phyloP scores from a whole-genome alignment of 306 rosid genomes.

The Calophaca sinica region DNA sequence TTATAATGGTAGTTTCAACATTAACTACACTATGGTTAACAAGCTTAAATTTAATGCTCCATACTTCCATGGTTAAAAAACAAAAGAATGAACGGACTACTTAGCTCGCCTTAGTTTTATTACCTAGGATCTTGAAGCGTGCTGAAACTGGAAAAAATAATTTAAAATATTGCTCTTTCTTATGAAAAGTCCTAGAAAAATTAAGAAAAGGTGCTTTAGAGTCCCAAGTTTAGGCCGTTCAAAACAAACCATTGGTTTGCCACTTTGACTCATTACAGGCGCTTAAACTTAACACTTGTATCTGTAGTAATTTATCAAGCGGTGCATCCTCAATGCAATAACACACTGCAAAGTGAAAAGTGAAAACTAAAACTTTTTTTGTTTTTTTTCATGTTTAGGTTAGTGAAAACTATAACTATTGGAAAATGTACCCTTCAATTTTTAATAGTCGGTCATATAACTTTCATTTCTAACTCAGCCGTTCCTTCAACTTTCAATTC shows the following conservation, averaged over 20 bases:
- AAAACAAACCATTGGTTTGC: neutral
- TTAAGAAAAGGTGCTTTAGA: neutral
- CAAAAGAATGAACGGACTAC: neutral
- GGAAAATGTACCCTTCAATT: neutral
- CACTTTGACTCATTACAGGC: too few species aligned
- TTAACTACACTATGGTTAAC: neutral
- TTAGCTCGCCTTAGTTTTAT: neutral
- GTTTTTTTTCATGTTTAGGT: too few species aligned
- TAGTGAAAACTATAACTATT: neutral
- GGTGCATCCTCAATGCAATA: neutral
- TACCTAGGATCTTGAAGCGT: neutral
- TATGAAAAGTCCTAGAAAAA: neutral
- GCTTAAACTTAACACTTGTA: neutral
- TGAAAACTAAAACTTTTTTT: too few species aligned
- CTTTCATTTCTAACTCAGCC: neutral
- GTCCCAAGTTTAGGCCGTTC: neutral
- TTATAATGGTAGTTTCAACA: neutral
- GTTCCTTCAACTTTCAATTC: neutral
- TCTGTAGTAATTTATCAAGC: neutral
- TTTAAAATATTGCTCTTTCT: neutral
- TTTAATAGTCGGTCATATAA: neutral
- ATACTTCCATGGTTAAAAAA: neutral
- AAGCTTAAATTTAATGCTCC: neutral
- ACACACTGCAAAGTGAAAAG: neutral
- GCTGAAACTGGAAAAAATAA: neutral